phyloP scores from a whole-genome alignment of 2,329 filamentous ascomycete genomes.

The Apiospora kogelbergensis region DNA sequence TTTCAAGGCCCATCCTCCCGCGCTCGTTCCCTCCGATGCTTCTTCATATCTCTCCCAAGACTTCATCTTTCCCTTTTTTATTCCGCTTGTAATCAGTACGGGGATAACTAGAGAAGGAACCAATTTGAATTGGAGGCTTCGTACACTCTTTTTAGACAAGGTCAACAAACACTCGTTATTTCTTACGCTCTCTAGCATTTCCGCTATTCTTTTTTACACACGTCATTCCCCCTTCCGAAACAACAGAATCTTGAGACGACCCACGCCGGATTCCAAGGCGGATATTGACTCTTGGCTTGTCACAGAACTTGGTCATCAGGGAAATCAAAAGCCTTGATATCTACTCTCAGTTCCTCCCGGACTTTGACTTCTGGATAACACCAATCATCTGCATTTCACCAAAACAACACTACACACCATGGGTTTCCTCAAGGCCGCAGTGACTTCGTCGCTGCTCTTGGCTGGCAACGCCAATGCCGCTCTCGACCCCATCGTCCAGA shows the following conservation, averaged over 20 bases:
- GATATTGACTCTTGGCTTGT: not conserved
- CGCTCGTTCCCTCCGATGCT: not conserved
- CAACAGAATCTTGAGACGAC: not conserved
- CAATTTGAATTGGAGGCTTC: not conserved
- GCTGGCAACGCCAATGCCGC: constrained; percentile 24
- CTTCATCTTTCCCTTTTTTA: constrained; percentile 1
- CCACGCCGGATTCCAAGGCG: constrained; percentile 3
- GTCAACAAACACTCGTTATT: not conserved
- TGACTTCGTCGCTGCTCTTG: constrained; percentile 28
- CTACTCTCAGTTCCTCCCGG: not conserved
- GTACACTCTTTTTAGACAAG: not conserved
- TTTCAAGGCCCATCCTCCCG: not conserved
- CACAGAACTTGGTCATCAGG: constrained; percentile 10
- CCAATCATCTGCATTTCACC: not conserved
- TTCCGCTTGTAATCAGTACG: constrained; percentile 1
- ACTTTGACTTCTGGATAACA: not conserved
- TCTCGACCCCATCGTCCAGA: constrained; percentile 33
- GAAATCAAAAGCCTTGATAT: not conserved
- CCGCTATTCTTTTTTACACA: not conserved
- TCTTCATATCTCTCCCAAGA: not conserved
- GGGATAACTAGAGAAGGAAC: not conserved
- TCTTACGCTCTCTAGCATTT: not conserved
- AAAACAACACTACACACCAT: constrained; percentile 20
- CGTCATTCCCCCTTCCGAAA: constrained; percentile 12
- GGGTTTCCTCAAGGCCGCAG: constrained; percentile 29